These are phyloP conservation scores for Chrysoporthe puriensis DNA, from an alignment of 2,329 filamentous ascomycete species.

Conservation along the genomic window DNA sequence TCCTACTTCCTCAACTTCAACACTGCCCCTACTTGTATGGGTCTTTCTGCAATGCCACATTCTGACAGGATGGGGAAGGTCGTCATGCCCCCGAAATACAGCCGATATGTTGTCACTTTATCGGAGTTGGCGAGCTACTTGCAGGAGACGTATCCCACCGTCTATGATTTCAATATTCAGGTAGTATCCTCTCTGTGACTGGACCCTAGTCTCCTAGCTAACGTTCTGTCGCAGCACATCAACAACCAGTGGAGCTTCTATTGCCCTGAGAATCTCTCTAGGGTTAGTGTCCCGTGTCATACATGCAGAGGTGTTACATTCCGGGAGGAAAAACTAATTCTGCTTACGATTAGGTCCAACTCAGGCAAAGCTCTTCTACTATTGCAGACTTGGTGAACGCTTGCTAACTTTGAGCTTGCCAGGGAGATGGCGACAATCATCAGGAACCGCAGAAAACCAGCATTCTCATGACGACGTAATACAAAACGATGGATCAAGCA, in stretches of 20 bases:
- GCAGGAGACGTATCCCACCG: constrained; percentile 13
- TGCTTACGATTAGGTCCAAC: not conserved
- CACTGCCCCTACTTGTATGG: not conserved
- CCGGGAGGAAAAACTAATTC: not conserved
- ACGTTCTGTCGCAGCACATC: constrained; percentile 14
- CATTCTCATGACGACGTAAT: not conserved
- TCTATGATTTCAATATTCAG: constrained; percentile 24
- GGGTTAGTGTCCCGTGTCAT: constrained; percentile 8
- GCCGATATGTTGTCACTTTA: constrained; percentile 24
- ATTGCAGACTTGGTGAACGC: not conserved
- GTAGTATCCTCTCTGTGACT: constrained; percentile 2
- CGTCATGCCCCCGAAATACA: constrained; percentile 16
- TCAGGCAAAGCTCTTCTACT: constrained; percentile 1
- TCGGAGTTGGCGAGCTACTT: constrained; percentile 19
- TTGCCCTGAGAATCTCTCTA: constrained; percentile 16
- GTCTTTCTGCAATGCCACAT: not conserved
- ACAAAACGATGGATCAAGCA: not conserved
- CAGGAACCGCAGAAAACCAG: constrained; percentile 6
- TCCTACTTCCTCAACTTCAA: not conserved
- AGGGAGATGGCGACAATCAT: constrained; percentile 13
- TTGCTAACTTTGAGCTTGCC: not conserved
- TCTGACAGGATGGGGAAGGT: constrained; percentile 19
- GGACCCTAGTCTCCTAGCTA: not conserved
- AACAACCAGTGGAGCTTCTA: constrained; percentile 29
- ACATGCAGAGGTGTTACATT: not conserved